Base-by-base conservation (phyloP, 2,329 filamentous ascomycete species). In the Arachnopeziza araneosa region DNA sequence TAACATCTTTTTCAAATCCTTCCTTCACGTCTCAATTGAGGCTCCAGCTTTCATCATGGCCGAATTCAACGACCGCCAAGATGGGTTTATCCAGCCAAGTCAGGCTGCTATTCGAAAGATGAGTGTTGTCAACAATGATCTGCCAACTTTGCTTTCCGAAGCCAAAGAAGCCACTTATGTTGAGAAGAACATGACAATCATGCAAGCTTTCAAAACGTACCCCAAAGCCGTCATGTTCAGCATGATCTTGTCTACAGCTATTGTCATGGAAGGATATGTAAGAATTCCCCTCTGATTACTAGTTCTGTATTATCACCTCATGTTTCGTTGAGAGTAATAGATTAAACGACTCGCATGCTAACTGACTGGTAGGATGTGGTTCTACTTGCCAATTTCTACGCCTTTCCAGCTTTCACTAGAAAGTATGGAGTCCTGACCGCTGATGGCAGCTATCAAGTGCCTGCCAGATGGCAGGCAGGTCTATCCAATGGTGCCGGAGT, bases 211-310 rank as follows among this genome's bases (percentile, higher is more conserved):
- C 73, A 85, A 80, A 70, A 80, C 95, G 24, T 96, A 96, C 71
- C 91, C 91, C 60, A 93, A 96, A 77, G 92, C 92, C 23, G 87
- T 96, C 59, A 82, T 78, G 23, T 96, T 91, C 90, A 91, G 87
- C 68, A 70, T 96, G 55, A 78, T 96, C 61, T 93, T 96, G 74
- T 93, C 89, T n/a, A 93, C 90, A 0, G 93, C 89, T 72, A 95
- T 96, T 70, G 85, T 84, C 69, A 96, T 96, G 92, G 91, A 96
- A 74, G 91, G 90, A 36, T 96, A 93, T 76, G 91, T 96, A 21
- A 56, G 50, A 24, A 22, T 51, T 26, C 23, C 36, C 12, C 36
- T 44, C 17, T 7, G 10, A 4, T 14, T 4, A 44, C 6, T 44
- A 3, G 17, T 44, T 44, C 9, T 9, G 9, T 30, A 30, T 9